These are phyloP conservation scores for Colletotrichum tropicicola DNA, from an alignment of 2,329 filamentous ascomycete species.

Conservation along the genomic window DNA sequence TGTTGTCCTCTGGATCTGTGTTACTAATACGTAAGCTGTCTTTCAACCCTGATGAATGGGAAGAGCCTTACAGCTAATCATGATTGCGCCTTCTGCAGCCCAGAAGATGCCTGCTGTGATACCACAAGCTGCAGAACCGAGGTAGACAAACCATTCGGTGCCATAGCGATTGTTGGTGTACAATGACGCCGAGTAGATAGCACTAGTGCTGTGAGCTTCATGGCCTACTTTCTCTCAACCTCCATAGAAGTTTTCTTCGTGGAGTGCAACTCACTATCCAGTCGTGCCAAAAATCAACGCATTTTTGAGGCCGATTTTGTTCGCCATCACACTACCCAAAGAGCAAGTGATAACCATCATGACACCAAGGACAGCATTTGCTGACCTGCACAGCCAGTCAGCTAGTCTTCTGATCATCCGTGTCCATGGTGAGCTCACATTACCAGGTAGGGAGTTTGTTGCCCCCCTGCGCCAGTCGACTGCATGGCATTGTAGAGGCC, in stretches of 20 bases:
- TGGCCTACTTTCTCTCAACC: too few relatives aligned
- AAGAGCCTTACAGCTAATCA: too few relatives aligned
- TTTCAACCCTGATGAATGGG: too few relatives aligned
- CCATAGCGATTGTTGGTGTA: slow-evolving; percentile 45
- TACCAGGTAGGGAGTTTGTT: slow-evolving; percentile 40
- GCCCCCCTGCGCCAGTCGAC: slow-evolving; percentile 39
- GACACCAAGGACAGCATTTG: slow-evolving; percentile 6
- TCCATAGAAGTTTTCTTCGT: too few relatives aligned
- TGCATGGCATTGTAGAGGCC: slow-evolving; percentile 42
- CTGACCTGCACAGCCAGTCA: neutral
- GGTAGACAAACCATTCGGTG: slow-evolving; percentile 32
- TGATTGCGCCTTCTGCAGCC: slow-evolving; percentile 38
- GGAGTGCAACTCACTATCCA: slow-evolving; percentile 17
- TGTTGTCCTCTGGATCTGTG: slow-evolving; percentile 26
- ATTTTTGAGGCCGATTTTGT: slow-evolving; percentile 5
- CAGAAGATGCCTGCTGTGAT: slow-evolving; percentile 36
- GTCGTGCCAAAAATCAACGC: slow-evolving; percentile 16
- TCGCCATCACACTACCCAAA: slow-evolving; percentile 12
- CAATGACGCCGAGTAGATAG: slow-evolving; percentile 44
- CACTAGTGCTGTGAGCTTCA: too few relatives aligned
- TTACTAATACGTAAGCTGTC: too few relatives aligned
- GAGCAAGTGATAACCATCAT: slow-evolving; percentile 18
- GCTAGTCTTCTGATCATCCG: too few relatives aligned
- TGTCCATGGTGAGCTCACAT: slow-evolving; percentile 32
- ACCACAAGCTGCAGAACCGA: slow-evolving; percentile 37